These are phyloP conservation scores for Pseudocercospora eumusae DNA, from an alignment of 2,329 filamentous ascomycete genomes.

Conservation along the genomic window DNA sequence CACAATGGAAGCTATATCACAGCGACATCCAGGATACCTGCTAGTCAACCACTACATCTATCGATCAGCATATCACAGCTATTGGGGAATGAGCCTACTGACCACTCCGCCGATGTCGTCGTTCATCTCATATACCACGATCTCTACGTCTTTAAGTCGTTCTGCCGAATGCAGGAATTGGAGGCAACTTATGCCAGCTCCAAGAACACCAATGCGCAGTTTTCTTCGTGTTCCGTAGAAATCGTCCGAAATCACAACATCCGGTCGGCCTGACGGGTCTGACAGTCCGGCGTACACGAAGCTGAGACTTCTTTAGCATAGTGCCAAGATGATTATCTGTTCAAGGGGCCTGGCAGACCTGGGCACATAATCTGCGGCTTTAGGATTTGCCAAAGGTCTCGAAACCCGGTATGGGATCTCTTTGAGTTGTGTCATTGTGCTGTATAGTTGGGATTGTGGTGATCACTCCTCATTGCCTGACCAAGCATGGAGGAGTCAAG, in stretches of 20 bases:
- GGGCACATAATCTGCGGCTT: constrained; percentile 18
- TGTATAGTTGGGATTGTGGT: too few species aligned
- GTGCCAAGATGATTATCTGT: neutral
- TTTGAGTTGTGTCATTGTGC: neutral
- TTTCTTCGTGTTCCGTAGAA: constrained; percentile 29
- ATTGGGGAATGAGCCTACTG: constrained; percentile 10
- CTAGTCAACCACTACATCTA: constrained; percentile 40
- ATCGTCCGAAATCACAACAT: constrained; percentile 18
- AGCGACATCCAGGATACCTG: constrained; percentile 39
- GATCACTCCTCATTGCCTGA: neutral
- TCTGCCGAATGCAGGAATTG: constrained; percentile 30
- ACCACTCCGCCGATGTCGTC: constrained; percentile 39
- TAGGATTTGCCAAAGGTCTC: constrained; percentile 11
- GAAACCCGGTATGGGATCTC: constrained; percentile 9
- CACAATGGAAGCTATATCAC: constrained; percentile 38
- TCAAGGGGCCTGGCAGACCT: neutral
- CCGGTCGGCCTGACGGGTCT: constrained; percentile 19
- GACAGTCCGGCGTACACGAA: constrained; percentile 18
- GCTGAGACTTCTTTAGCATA: neutral
- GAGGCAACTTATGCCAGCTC: constrained; percentile 30
- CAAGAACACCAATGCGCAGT: constrained; percentile 27
- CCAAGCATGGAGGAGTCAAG: neutral
- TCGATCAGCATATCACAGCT: neutral
- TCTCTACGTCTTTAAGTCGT: constrained; percentile 26
- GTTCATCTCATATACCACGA: constrained; percentile 36